A percentile compares a stretch with the other conserved stretches of the same genome.
Conservation (phyloP, 169 alveolate genomes). For the Eimeria brunetti region DNA sequence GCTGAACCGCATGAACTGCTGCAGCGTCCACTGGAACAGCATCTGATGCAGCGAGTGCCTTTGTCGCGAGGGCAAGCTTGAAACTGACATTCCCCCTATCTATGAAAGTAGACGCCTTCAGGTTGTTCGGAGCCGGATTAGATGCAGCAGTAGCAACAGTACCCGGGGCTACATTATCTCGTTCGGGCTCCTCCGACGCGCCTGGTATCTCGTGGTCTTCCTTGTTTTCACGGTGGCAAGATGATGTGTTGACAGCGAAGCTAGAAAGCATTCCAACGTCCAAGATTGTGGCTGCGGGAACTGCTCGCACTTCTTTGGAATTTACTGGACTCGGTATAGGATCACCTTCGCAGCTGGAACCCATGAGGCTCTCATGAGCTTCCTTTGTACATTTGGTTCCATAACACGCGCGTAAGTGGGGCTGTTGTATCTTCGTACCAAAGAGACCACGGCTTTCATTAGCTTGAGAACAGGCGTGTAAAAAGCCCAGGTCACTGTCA, state of each 20-base stretch:
- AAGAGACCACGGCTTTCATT: not conserved
- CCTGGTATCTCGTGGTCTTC: not conserved
- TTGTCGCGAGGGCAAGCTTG: not conserved
- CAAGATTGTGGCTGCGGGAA: not conserved
- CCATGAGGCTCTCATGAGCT: not conserved
- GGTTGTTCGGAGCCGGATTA: not conserved
- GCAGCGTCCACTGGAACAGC: not conserved
- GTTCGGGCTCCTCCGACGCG: not conserved
- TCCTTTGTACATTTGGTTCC: not conserved
- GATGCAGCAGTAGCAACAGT: not conserved
- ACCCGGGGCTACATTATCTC: not conserved
- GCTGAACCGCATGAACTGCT: not conserved
- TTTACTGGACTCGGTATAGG: not conserved
- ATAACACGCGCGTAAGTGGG: too few species aligned
- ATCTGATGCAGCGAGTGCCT: not conserved
- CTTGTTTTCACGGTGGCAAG: not conserved
- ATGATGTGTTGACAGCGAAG: not conserved
- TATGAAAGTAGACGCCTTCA: not conserved
- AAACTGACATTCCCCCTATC: not conserved
- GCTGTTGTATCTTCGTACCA: not conserved
- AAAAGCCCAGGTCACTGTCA: too few species aligned
- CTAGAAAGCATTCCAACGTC: not conserved
- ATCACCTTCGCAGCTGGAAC: not conserved
- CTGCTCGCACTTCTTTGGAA: not conserved
- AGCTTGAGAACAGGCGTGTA: too few species aligned